phyloP scores from a whole-genome alignment of 2,329 filamentous ascomycete genomes.

The Verticillium albo-atrum region DNA sequence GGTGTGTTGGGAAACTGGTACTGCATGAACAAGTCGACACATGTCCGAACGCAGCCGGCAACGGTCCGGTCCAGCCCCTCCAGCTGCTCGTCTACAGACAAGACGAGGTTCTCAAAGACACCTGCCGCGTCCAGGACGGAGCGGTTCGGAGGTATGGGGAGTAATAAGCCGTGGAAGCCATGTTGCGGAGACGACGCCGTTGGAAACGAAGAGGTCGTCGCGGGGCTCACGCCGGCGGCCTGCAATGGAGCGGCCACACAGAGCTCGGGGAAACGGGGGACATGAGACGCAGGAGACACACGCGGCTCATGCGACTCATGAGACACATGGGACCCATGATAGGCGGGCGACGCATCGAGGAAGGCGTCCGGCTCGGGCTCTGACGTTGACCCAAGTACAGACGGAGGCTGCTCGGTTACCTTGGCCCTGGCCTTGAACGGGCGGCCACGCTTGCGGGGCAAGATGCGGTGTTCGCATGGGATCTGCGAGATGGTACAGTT shows the following conservation, averaged over 20 bases:
- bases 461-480: neutral
- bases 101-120: too few species aligned
- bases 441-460: neutral
- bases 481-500: neutral
- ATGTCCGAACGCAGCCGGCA: neutral
- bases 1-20: conserved; percentile 7
- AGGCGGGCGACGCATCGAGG: neutral
- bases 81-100: too few species aligned
- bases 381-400: neutral
- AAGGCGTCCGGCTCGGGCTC: too few species aligned
- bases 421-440: neutral
- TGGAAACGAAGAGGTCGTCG: too few species aligned
- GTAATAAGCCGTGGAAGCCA: neutral
- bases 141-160: too few species aligned
- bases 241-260: neutral
- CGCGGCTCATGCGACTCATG: too few species aligned
- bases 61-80: too few species aligned
- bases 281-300: neutral
- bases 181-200: too few species aligned
- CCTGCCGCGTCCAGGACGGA: neutral
- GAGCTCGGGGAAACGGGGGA: too few species aligned
- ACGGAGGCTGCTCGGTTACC: too few species aligned
- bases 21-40: conserved; percentile 7
- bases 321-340: neutral
- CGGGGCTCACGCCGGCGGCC: neutral